phyloP scores from a whole-genome alignment of 2,329 filamentous ascomycete species.

The Ophiosphaerella korrae region DNA sequence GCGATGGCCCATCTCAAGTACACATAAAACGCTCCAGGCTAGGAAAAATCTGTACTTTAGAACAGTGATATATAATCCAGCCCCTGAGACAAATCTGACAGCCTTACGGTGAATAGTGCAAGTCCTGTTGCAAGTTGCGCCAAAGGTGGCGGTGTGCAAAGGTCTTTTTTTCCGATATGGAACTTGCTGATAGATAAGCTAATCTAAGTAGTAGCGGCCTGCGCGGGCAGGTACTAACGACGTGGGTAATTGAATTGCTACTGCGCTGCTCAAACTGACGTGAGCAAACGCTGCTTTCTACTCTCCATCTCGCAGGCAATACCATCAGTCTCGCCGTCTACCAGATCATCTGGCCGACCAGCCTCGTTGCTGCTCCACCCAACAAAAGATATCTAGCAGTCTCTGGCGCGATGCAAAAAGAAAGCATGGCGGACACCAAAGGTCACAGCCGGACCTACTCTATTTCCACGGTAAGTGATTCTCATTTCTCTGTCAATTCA shows the following conservation, averaged over 20 bases:
- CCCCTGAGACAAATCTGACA: no score
- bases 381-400: not conserved
- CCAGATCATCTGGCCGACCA: conserved; percentile 2
- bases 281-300: not conserved
- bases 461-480: conserved; percentile 43
- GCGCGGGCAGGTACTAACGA: conserved; percentile 9
- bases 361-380: conserved; percentile 19
- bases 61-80: not conserved
- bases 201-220: conserved; percentile 1
- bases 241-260: conserved; percentile 6
- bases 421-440: conserved; percentile 16
- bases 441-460: conserved; percentile 43
- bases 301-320: not conserved
- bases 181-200: conserved; percentile 16
- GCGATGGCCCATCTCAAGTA: no score
- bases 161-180: conserved; percentile 9
- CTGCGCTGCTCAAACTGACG: conserved; percentile 9
- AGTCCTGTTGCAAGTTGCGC: not conserved
- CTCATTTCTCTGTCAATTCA: conserved; percentile 9
- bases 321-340: conserved; percentile 1
- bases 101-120: no score
- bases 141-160: conserved; percentile 28
- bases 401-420: not conserved
- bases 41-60: not conserved
- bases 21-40: no score